These are phyloP conservation scores for Gossypium stocksii DNA, from an alignment of 345 rosid genomes.

Conservation along the genomic window DNA sequence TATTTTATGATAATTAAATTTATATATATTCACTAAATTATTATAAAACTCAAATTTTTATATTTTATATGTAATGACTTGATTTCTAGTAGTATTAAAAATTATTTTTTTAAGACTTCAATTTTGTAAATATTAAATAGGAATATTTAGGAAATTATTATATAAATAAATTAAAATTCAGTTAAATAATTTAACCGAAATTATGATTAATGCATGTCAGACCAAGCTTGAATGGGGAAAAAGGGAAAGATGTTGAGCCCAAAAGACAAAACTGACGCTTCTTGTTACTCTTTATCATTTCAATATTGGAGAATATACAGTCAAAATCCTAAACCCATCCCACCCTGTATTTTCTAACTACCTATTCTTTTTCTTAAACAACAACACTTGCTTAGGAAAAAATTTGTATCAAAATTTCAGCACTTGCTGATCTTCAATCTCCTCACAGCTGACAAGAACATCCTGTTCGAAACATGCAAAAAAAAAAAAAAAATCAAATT, in stretches of 20 bases:
- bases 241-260: neutral
- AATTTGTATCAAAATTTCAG: constrained; percentile 7
- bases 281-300: neutral
- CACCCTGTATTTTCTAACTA: neutral
- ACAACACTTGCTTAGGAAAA: too few relatives aligned
- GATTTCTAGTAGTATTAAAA: too few relatives aligned
- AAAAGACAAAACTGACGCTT: constrained; percentile 1
- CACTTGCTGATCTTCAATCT: constrained; percentile 78
- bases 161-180: too few relatives aligned
- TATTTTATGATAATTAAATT: too few relatives aligned
- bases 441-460: constrained; percentile 83
- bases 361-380: neutral
- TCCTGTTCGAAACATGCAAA: constrained; percentile 31
- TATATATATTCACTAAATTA: too few relatives aligned
- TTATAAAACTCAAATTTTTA: too few relatives aligned
- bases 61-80: too few relatives aligned
- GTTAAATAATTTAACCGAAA: too few relatives aligned
- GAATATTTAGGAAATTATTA: too few relatives aligned
- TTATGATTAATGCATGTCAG: too few relatives aligned
- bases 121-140: too few relatives aligned
- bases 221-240: neutral
- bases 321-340: constrained; percentile 2
- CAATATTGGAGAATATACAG: constrained; percentile 6
- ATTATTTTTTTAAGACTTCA: too few relatives aligned
- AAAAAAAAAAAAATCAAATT: neutral